Evolutionary conservation across 2,329 filamentous ascomycete species (phyloP).

Genomic region (Endothia cerciana): DNA sequence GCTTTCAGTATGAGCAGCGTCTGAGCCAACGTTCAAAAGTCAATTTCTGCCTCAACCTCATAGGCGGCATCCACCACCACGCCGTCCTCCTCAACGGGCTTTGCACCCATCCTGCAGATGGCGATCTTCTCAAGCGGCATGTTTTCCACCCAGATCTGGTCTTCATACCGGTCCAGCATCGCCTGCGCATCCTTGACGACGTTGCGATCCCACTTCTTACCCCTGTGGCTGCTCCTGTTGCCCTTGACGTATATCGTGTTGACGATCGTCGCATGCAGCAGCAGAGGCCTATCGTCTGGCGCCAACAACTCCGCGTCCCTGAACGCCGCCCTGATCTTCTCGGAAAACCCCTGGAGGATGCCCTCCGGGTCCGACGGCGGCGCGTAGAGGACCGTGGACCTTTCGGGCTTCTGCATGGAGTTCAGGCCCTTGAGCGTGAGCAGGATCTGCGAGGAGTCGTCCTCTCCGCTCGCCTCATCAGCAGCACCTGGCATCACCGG

Average conservation of each 20-base stretch:
- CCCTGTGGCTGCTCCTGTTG: constrained; percentile 33
- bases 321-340: constrained; percentile 59
- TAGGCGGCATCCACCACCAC: constrained; percentile 57
- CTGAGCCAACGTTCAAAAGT: constrained; percentile 35
- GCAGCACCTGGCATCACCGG: constrained; percentile 24
- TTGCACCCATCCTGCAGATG: constrained; percentile 88
- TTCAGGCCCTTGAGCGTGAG: constrained; percentile 59
- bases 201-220: constrained; percentile 39
- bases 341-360: constrained; percentile 60
- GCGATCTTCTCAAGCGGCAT: constrained; percentile 71
- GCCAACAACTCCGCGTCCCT: constrained; percentile 58
- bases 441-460: constrained; percentile 35
- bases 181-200: constrained; percentile 58
- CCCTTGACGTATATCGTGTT: constrained; percentile 79
- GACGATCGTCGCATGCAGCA: constrained; percentile 82
- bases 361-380: constrained; percentile 58
- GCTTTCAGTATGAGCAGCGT: too few relatives aligned
- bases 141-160: constrained; percentile 71
- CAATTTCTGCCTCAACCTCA: constrained; percentile 56
- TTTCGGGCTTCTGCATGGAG: constrained; percentile 61
- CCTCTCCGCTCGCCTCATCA: constrained; percentile 18
- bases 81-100: constrained; percentile 57
- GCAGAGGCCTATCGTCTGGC: constrained; percentile 64
- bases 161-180: constrained; percentile 62
- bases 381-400: constrained; percentile 68